Evolutionary conservation across 2,329 filamentous ascomycete genomes (phyloP), one percentile per base, ranked within the genome.

Genomic region (Colletotrichum caudatum): DNA sequence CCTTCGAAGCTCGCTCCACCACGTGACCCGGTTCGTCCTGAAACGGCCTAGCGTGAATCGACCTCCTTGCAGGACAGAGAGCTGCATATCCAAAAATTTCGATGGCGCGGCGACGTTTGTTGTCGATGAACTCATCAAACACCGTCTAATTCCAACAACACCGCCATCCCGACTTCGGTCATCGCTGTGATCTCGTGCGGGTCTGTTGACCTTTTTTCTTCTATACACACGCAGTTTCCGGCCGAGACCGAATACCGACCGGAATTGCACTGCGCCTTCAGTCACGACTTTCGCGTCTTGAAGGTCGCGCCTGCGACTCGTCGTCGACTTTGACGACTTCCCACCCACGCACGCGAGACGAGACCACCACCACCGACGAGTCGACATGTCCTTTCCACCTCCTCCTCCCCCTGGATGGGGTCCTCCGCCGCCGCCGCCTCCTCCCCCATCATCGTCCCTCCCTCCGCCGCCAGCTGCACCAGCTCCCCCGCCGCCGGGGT

Each of bases 401-500:
- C 88, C 88, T 20, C 88, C 88, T 50, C 88, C 88, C 62, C 88
- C 88, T 37, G 87, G 87, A 72, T 89, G 87, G 87, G 87, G 86
- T 14, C 82, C 82, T 50, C 83, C 82, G 2, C 82, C 82, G 0
- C 83, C 83, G 6, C 84, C 84, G 57, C 79, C 83, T 59, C 87
- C 90, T 66, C 89, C 90, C 76, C 86, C 87, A 37, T 85, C 87
- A 53, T 86, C 86, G 16, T 85, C 84, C 37, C 82, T 88, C n/a
- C 88, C 88, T 73, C 87, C 88, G 48, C 88, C 88, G 29, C 87
- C 88, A 2, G 85, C 92, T 51, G 81, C 83, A 39, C 84, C 86
- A 54, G 84, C 93, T 64, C 94, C 95, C 74, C 94, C 94, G 64
- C 94, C 95, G 33, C 94, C 94, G 35, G 94, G 94, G 51, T 97